Evolutionary conservation across 2,329 filamentous ascomycete genomes (phyloP), one percentile per base, ranked within the genome.

Genomic region (Leptographium radiaticola): DNA sequence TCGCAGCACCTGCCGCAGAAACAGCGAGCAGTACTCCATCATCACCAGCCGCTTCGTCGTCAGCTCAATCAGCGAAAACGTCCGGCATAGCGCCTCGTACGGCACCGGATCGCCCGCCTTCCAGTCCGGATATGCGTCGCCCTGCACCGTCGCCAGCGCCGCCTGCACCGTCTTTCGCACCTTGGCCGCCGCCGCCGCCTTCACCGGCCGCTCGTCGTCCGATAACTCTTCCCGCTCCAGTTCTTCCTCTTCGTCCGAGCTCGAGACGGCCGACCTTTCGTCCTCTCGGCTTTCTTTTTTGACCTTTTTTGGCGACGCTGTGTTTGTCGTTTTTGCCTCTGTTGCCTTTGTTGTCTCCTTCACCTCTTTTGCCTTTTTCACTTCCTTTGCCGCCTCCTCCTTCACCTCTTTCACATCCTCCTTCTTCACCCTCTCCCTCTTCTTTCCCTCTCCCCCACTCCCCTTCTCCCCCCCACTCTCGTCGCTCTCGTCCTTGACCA

Each of bases 101-200:
- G 93, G 93, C 1, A 96, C 90, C 12, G 91, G 88, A 49, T 86
- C 79, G 48, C 90, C 90, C 48, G 86, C 73, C 66, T 89, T 86
- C 93, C 93, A 98, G 68, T 98, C 91, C 0, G 90, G 90, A 68
- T 91, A 97, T n/a, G 86, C 83, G 62, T 95, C 86, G 59, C 89
- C 86, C 42, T 70, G 74, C 55, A 95, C 71, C 49, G 84, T 86
- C 10, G 81, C 81, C 65, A 95, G 89, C 11, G 90, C 79, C 66
- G 88, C 81, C 66, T 95, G 89, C 12, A 91, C 79, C 66, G 88
- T 87, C 67, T 91, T 80, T 46, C 87, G 82, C 48, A 82, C 83
- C 68, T 94, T 90, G 44, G 81, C 83, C 50, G 81, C 81, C 48
- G 83, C 68, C 59, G 84, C 81, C 2, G 88, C 82, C 64, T 87